phyloP scores from a whole-genome alignment of 306 rosid genomes.

The Sesbania bispinosa region DNA sequence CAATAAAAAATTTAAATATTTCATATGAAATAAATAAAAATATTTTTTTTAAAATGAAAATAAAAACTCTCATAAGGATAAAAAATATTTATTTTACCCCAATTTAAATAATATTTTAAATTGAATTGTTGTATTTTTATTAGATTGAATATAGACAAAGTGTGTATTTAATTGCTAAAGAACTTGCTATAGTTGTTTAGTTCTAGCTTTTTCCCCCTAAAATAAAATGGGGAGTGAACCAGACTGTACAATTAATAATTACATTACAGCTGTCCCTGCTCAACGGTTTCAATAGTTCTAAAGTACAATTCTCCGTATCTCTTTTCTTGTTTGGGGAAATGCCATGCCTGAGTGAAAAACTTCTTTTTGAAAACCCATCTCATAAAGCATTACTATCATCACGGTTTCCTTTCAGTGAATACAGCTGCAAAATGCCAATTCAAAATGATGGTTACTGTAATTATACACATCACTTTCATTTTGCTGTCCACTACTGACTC shows the following conservation, averaged over 20 bases:
- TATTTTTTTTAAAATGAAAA: too few relatives aligned
- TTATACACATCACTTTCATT: slow-evolving; percentile 23
- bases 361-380: background rate
- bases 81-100: too few relatives aligned
- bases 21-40: too few relatives aligned
- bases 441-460: slow-evolving; percentile 14
- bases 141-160: too few relatives aligned
- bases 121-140: too few relatives aligned
- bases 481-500: slow-evolving; percentile 20
- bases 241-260: background rate
- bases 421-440: slow-evolving; percentile 25
- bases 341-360: background rate
- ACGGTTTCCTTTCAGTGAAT: background rate
- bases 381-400: background rate
- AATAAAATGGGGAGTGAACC: background rate
- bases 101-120: too few relatives aligned
- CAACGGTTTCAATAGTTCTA: slow-evolving; percentile 27
- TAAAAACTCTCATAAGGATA: too few relatives aligned
- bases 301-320: slow-evolving; percentile 36
- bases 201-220: background rate
- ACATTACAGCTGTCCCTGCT: slow-evolving; percentile 33
- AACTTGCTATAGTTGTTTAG: background rate
- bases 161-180: too few relatives aligned
- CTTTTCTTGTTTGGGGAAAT: slow-evolving; percentile 5
- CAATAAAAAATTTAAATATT: too few relatives aligned